These are phyloP conservation scores for Bigelowiella natans DNA, from an alignment of 78 protist genomes.

Conservation along the genomic window DNA sequence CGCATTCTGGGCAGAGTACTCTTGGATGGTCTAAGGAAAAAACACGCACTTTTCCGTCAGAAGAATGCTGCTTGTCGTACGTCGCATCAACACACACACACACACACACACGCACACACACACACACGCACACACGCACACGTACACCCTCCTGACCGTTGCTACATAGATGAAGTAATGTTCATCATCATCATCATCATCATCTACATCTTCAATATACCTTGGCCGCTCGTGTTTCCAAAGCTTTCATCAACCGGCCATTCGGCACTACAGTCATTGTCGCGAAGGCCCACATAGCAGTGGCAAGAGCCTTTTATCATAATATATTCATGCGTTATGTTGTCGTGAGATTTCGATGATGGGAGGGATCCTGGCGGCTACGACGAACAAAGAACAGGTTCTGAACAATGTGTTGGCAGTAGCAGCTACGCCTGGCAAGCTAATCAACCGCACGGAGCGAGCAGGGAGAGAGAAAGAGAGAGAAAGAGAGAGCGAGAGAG, in stretches of 20 bases:
- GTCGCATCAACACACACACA: not conserved
- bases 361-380: too few species aligned
- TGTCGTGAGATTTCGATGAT: too few species aligned
- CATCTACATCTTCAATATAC: not conserved
- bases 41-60: not conserved
- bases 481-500: too few species aligned
- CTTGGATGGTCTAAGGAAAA: not conserved
- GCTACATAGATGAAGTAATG: not conserved
- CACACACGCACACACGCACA: not conserved
- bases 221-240: not conserved
- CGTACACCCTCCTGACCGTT: too few species aligned
- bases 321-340: not conserved
- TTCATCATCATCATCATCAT: not conserved
- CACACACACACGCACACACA: not conserved
- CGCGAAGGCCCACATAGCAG: not conserved
- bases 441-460: too few species aligned
- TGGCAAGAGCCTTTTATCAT: not conserved
- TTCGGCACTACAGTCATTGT: not conserved
- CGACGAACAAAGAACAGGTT: too few species aligned
- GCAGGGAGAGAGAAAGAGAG: too few species aligned
- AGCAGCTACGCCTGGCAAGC: too few species aligned
- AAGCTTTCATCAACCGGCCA: not conserved
- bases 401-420: too few species aligned
- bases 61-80: too few species aligned
- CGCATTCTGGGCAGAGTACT: not conserved